These are phyloP conservation scores for Fragaria nilgerrensis DNA, from an alignment of 306 rosid species.

Conservation along the genomic window DNA sequence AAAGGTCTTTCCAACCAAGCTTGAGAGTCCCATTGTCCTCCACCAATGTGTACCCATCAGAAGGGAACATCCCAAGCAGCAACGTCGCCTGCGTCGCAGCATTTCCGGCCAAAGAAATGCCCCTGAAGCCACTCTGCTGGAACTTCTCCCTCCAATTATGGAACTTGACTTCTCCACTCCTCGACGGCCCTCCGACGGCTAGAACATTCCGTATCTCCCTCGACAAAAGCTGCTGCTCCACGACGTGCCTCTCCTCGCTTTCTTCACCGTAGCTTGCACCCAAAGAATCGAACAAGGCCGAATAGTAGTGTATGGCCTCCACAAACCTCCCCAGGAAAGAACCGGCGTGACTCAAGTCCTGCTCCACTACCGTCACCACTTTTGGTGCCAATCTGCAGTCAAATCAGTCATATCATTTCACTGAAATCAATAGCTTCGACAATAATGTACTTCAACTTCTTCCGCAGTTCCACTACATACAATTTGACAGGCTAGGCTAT, in stretches of 20 bases:
- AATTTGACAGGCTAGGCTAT: background rate
- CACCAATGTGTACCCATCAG: constrained; percentile 90
- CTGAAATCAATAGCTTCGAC: background rate
- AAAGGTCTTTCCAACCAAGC: constrained; percentile 98
- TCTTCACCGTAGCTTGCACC: constrained; percentile 96
- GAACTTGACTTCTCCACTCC: constrained; percentile 82
- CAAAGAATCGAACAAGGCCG: constrained; percentile 87
- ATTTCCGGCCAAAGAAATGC: constrained; percentile 86
- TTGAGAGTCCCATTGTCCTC: constrained; percentile 94
- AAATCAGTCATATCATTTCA: background rate
- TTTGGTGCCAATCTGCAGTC: constrained; percentile 77
- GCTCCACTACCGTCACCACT: constrained; percentile 98
- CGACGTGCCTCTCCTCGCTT: constrained; percentile 94
- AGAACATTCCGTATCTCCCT: constrained; percentile 88
- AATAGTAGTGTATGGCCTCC: constrained; percentile 96
- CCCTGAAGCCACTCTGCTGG: constrained; percentile 81
- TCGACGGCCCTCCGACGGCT: constrained; percentile 87
- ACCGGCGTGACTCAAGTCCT: constrained; percentile 86
- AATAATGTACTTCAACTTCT: constrained; percentile 1
- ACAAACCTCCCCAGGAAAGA: constrained; percentile 94
- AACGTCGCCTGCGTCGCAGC: constrained; percentile 93
- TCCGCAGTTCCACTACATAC: background rate
- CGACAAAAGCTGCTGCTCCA: constrained; percentile 87
- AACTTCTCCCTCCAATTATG: constrained; percentile 94
- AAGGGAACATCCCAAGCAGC: constrained; percentile 91